Evolutionary conservation across 768 basidiomycete species (phyloP).

Genomic region (Leccinellum rugosiceps): DNA sequence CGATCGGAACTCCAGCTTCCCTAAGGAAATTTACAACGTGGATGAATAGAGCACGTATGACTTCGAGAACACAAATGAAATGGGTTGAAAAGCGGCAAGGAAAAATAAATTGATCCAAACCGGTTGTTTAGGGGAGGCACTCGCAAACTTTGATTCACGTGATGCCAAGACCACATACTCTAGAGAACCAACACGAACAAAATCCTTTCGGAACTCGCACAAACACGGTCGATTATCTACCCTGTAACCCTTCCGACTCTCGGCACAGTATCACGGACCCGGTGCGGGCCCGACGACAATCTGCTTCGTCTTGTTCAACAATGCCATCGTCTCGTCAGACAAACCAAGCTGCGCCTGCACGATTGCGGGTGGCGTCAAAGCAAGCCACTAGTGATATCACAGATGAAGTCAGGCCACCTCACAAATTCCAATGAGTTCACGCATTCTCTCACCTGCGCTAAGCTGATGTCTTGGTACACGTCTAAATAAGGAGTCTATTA

Average conservation of each 20-base stretch:
- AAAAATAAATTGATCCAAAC: not conserved
- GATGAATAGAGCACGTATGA: not conserved
- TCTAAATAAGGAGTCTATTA: conserved; percentile 9
- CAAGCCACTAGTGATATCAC: conserved; percentile 36
- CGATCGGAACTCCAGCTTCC: not conserved
- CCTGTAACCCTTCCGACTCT: not conserved
- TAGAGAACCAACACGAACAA: not conserved
- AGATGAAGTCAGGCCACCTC: not conserved
- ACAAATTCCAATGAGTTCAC: not conserved
- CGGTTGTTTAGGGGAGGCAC: not conserved
- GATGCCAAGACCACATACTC: not conserved
- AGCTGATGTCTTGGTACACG: conserved; percentile 35
- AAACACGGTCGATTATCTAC: not conserved
- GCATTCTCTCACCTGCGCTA: conserved; percentile 40
- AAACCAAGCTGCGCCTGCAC: conserved; percentile 46
- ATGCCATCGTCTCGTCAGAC: conserved; percentile 34
- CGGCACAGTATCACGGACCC: not conserved
- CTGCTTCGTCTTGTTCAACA: conserved; percentile 39
- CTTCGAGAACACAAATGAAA: not conserved
- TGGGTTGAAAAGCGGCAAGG: not conserved
- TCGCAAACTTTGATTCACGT: not conserved
- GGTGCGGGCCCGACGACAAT: conserved; percentile 31
- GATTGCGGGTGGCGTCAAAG: conserved; percentile 43
- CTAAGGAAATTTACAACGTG: not conserved
- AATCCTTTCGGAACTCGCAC: not conserved